Evolutionary conservation across 768 basidiomycete species (phyloP), one percentile per base, ranked within the genome.

Genomic region (Lactifluus hygrophoroides): DNA sequence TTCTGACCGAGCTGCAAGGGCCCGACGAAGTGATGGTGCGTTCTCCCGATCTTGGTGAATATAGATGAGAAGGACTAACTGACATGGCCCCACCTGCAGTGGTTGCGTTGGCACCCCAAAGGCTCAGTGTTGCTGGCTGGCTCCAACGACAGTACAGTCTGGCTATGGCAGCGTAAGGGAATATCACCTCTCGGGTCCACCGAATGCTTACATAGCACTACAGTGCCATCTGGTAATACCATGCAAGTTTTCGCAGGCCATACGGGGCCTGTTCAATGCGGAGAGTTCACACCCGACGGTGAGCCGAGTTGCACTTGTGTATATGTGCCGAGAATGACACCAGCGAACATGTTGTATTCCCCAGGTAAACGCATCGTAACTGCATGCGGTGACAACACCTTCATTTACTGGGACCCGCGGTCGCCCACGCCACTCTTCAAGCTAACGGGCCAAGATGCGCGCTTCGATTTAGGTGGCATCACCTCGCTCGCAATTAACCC

Each of bases 171-270:
- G 76, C 74, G 95, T 96, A 71, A 65, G 86, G 73, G n/a, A 21
- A 19, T 54, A 5, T 17, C 38, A 46, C 11, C 2, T 32, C n/a
- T 14, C 16, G 9, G 37, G 25, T 37, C 27, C 21, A 5, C 48
- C 55, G 42, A 28, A 47, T 57, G 30, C 55, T 54, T 46, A 50
- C 55, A 7, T 11, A 25, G 51, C 23, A 27, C 28, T n/a, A 9
- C 69, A 97, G 95, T 99, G 28, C 96, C 96, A 2, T 89, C 88
- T 6, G 96, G 96, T 43, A 88, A 83, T 63, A 94, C 86, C 51
- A 94, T 99, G 88, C 89, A 94, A 68, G 94, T 98, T 8, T 91
- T 98, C 65, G 88, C 90, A 2, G 92, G 92, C 0, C 96, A 99
- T 71, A 84, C 83, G 0, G 82, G 86, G 5, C 73, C 93, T 5